Percentiles rank a stretch among this genome's conserved stretches.
Evolutionary conservation across 2,329 filamentous ascomycete genomes (phyloP).

Genomic region (Hypomyces perniciosus): DNA sequence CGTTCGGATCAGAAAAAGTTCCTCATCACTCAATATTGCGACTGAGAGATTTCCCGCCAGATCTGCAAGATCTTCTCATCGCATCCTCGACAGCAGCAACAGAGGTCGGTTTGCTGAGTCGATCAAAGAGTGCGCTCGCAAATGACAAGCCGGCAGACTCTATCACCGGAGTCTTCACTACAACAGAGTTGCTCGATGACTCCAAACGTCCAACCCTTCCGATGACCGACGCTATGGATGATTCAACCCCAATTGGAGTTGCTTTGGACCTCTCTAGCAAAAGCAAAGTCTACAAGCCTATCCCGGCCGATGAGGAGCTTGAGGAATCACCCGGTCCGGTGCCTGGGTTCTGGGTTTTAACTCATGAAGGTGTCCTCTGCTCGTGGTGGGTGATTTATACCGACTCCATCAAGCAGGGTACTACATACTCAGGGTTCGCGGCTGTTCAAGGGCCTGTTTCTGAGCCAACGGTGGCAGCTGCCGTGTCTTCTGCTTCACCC

Average conservation of each 20-base stretch:
- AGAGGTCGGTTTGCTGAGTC: conserved; percentile 73
- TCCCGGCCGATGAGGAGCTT: conserved; percentile 69
- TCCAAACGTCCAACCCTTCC: conserved; percentile 70
- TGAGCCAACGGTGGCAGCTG: conserved; percentile 25
- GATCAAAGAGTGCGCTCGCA: conserved; percentile 63
- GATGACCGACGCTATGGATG: conserved; percentile 51
- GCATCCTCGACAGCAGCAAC: conserved; percentile 73
- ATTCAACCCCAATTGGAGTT: conserved; percentile 75
- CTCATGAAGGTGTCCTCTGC: conserved; percentile 78
- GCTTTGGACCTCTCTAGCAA: conserved; percentile 78
- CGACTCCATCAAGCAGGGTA: conserved; percentile 71
- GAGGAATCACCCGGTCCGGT: conserved; percentile 73
- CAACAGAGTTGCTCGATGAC: conserved; percentile 67
- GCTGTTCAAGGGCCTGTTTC: conserved; percentile 34
- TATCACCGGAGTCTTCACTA: conserved; percentile 65
- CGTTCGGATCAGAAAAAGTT: conserved; percentile 59
- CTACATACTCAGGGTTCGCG: conserved; percentile 65
- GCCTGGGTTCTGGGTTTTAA: conserved; percentile 78
- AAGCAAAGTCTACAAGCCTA: conserved; percentile 71
- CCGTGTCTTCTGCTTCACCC: conserved; percentile 26
- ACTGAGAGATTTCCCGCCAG: conserved; percentile 72
- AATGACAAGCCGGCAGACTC: conserved; percentile 52
- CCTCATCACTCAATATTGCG: conserved; percentile 75
- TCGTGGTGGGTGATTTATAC: conserved; percentile 92
- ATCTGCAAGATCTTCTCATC: conserved; percentile 74